Conservation (phyloP, 345 rosid species). For the Brassica rapa region DNA sequence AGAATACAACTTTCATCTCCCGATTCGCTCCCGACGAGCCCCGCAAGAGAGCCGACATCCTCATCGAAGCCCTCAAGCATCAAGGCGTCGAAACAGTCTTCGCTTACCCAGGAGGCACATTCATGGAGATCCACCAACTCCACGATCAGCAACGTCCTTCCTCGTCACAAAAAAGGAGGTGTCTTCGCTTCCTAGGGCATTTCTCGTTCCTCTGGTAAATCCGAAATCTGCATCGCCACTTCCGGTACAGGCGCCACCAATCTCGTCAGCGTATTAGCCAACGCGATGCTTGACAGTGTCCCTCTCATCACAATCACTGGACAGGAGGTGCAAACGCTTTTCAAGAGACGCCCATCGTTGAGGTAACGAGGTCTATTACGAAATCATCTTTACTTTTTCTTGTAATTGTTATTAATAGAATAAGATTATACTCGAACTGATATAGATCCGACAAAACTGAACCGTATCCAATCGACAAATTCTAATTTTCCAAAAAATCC, state of each 20-base stretch:
- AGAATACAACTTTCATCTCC: conserved; percentile 24
- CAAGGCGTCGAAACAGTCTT: conserved; percentile 78
- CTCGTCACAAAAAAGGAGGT: conserved; percentile 97
- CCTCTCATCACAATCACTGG: conserved; percentile 93
- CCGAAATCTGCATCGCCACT: conserved; percentile 91
- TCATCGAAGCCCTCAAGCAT: conserved; percentile 88
- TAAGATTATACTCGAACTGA: no score
- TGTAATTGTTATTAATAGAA: no score
- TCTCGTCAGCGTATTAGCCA: conserved; percentile 85
- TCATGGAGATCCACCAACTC: conserved; percentile 94
- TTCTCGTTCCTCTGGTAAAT: conserved; percentile 76
- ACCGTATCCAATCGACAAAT: no score
- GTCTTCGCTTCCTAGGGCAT: conserved; percentile 92
- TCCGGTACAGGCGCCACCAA: conserved; percentile 96
- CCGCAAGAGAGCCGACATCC: conserved; percentile 86
- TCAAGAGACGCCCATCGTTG: conserved; percentile 90
- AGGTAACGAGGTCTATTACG: conserved; percentile 89
- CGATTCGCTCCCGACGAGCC: conserved; percentile 65
- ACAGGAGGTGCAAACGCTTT: conserved; percentile 96
- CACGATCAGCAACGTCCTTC: conserved; percentile 78
- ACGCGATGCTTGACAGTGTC: conserved; percentile 84
- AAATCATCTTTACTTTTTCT: conserved; percentile 29
- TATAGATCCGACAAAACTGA: no score
- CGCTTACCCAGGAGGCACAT: conserved; percentile 94
- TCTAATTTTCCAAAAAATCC: no score